Evolutionary conservation across 2,329 filamentous ascomycete species (phyloP).

Genomic region (Colletotrichum shisoi): DNA sequence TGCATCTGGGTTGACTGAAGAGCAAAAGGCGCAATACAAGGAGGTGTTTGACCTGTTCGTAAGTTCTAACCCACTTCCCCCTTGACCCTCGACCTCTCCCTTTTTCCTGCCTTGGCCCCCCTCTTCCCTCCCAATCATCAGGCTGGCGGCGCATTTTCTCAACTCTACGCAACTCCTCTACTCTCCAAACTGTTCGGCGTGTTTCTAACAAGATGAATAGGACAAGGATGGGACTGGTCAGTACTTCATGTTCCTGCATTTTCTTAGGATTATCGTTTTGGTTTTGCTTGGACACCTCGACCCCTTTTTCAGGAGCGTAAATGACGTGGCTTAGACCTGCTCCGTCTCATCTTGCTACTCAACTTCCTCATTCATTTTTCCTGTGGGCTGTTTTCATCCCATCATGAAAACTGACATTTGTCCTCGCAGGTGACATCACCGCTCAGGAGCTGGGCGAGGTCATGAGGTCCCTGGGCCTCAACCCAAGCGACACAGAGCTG

Average conservation of each 20-base stretch:
- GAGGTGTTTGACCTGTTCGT: constrained; percentile 99
- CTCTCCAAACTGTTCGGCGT: constrained; percentile 26
- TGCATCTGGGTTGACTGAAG: constrained; percentile 74
- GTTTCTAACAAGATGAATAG: constrained; percentile 54
- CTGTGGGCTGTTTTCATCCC: constrained; percentile 21
- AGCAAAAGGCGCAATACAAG: constrained; percentile 99
- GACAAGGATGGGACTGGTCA: constrained; percentile 92
- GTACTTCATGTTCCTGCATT: constrained; percentile 49
- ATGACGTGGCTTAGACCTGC: constrained; percentile 25
- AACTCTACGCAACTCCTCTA: neutral
- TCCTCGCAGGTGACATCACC: constrained; percentile 78
- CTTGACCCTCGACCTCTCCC: constrained; percentile 15
- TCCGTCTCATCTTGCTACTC: constrained; percentile 28
- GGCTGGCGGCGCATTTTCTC: constrained; percentile 15
- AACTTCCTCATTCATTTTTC: neutral
- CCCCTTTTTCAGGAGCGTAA: constrained; percentile 2
- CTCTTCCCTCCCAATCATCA: constrained; percentile 1
- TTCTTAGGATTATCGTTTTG: constrained; percentile 12
- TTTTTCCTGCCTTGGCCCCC: constrained; percentile 1
- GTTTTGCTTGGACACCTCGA: constrained; percentile 14
- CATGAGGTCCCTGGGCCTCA: constrained; percentile 89
- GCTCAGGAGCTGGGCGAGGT: constrained; percentile 90
- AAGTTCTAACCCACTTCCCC: constrained; percentile 57
- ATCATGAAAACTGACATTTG: constrained; percentile 43
- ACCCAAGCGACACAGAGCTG: constrained; percentile 87